Evolutionary conservation across 2,329 filamentous ascomycete genomes (phyloP).

Genomic region (Beauveria asiatica): DNA sequence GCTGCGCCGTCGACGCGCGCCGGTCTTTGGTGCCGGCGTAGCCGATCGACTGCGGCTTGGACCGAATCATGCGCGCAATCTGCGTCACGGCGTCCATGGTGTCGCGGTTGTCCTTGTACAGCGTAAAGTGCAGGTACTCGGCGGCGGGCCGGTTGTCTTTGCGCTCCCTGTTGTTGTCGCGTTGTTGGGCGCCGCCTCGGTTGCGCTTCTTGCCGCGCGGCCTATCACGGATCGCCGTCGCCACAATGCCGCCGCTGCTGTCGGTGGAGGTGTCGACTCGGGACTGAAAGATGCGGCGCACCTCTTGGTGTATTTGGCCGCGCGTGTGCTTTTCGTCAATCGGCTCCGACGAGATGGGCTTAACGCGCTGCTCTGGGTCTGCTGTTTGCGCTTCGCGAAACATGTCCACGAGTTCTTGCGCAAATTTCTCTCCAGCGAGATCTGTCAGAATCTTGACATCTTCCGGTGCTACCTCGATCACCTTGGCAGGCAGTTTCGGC

Average conservation of each 20-base stretch:
- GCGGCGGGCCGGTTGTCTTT: conserved; percentile 35
- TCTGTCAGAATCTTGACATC: conserved; percentile 28
- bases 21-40: conserved; percentile 85
- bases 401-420: conserved; percentile 33
- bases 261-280: conserved; percentile 67
- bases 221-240: conserved; percentile 50
- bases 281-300: conserved; percentile 74
- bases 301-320: conserved; percentile 45
- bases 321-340: conserved; percentile 38
- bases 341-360: conserved; percentile 30
- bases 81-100: conserved; percentile 85
- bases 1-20: conserved; percentile 76
- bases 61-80: conserved; percentile 63
- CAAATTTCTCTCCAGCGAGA: conserved; percentile 31
- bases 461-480: conserved; percentile 22
- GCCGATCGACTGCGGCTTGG: conserved; percentile 65
- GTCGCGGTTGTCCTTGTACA: conserved; percentile 96
- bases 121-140: conserved; percentile 79
- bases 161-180: conserved; percentile 20
- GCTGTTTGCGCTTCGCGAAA: conserved; percentile 29
- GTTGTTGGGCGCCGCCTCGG: conserved; percentile 12
- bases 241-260: conserved; percentile 51
- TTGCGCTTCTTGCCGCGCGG: conserved; percentile 21
- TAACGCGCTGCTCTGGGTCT: conserved; percentile 20
- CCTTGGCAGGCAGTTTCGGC: conserved; percentile 14